Evolutionary conservation across 2,329 filamentous ascomycete genomes (phyloP).

Genomic region (Aspergillus pseudonomiae): DNA sequence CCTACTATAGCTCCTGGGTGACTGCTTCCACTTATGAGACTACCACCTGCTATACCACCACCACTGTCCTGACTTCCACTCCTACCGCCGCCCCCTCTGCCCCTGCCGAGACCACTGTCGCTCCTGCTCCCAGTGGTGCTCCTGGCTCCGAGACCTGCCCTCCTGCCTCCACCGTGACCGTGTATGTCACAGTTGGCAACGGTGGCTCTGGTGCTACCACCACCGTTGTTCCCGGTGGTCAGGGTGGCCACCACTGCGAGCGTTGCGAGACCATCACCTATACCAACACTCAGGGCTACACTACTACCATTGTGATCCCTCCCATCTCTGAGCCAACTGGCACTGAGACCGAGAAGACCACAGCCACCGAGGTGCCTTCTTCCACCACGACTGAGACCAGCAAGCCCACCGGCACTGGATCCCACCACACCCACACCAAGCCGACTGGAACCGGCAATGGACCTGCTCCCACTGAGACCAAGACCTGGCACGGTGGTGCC

Average conservation of each 20-base stretch:
- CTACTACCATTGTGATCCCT: constrained; percentile 33
- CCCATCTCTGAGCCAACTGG: constrained; percentile 9
- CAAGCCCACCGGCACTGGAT: constrained; percentile 3
- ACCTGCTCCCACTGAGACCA: constrained; percentile 1
- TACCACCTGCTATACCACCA: constrained; percentile 33
- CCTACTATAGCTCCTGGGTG: constrained; percentile 39
- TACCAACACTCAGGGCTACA: constrained; percentile 27
- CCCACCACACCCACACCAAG: constrained; percentile 8
- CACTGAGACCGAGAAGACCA: background rate
- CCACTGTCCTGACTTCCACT: constrained; percentile 10
- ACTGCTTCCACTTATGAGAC: constrained; percentile 33
- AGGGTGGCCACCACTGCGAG: constrained; percentile 16
- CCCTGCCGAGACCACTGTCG: background rate
- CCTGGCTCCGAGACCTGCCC: constrained; percentile 2
- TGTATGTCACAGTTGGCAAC: constrained; percentile 17
- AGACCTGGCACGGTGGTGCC: background rate
- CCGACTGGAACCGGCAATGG: constrained; percentile 13
- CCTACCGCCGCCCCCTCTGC: constrained; percentile 8
- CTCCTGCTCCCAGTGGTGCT: background rate
- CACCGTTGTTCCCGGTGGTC: background rate
- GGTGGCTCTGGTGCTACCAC: background rate
- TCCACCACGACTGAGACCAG: background rate
- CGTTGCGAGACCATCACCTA: constrained; percentile 32
- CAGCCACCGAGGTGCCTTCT: background rate
- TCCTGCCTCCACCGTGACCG: constrained; percentile 18